Base-by-base conservation (phyloP, 192 early-diverging fungal species). In the Haplosporangium gracile region DNA sequence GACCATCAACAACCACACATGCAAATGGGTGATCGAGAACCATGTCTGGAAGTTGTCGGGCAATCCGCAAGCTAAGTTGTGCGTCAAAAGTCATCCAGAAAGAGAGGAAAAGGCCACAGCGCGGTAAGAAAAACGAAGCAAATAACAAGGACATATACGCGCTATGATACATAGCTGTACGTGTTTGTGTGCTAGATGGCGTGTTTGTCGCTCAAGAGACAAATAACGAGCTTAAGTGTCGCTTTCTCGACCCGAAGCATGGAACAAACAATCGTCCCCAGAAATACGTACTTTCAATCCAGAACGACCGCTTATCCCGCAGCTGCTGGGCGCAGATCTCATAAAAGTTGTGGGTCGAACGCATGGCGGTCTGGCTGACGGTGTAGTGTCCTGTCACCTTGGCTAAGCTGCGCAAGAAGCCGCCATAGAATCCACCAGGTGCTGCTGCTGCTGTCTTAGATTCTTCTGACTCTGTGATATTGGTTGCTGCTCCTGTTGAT, bases 31-130 rank as follows among this genome's bases (percentile, higher is more conserved):
- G 36, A 97, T 92, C 29, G 93, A 92, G 76, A 97, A 99, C 98
- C 98, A 99, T 1, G 97, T 96, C 88, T 98, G 97, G 80, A 97
- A 97, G 76, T 95, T 97, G 72, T 97, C 95, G 8, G 95, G 95
- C 45, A 98, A 88, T 45, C 91, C 90, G 72, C 92, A 93, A 8
- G 82, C 91, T 93, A 88, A 60, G 38, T n/a, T 68, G 18, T 40
- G 20, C 39, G 15, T 63, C 45, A 40, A 38, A 36, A 34, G 29
- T 11, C 49, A 2, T n/a, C 51, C 74, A 60, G 29, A 36, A 60
- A 24, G 24, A 2, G 53, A 63, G 18, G 36, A 10, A 22, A 8
- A 60, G 32, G 60, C 10, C 10, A 57, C 0, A 57, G n/a, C 55
- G 60, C 10, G 60, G 26, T 26, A 2, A 65, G 26, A 65, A 65